phyloP scores from a whole-genome alignment of 176 grass and related monocot genomes.

The Oryza officinalis region DNA sequence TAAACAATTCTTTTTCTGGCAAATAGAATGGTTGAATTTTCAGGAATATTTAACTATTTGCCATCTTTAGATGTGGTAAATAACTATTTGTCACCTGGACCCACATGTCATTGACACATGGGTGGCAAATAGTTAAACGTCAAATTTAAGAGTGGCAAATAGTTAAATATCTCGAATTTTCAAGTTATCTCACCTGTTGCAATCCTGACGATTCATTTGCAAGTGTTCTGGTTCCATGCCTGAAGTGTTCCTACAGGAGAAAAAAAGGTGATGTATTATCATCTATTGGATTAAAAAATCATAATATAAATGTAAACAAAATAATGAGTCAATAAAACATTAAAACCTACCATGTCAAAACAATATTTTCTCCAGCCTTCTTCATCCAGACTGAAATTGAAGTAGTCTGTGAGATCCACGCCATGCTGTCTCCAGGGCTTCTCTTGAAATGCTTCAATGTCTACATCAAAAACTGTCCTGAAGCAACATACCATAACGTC shows the following conservation, averaged over 20 bases:
- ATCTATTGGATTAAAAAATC: conserved; percentile 14
- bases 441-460: conserved; percentile 69
- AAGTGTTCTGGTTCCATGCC: conserved; percentile 39
- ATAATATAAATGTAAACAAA: conserved; percentile 1
- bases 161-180: background rate
- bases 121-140: too few relatives aligned
- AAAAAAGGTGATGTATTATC: conserved; percentile 1
- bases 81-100: too few relatives aligned
- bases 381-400: conserved; percentile 80
- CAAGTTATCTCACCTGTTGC: conserved; percentile 56
- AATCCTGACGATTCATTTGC: conserved; percentile 37
- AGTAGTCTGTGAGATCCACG: conserved; percentile 66
- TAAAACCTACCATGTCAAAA: conserved; percentile 52
- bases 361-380: conserved; percentile 87
- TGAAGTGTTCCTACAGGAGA: conserved; percentile 48
- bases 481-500: conserved; percentile 20
- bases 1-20: conserved; percentile 16
- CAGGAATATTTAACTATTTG: background rate
- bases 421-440: conserved; percentile 78
- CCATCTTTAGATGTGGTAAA: too few relatives aligned
- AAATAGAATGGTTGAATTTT: conserved; percentile 22
- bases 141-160: too few relatives aligned
- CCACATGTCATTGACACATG: too few relatives aligned
- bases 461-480: conserved; percentile 52
- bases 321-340: conserved; percentile 5